phyloP scores from a whole-genome alignment of 495 filamentous ascomycete genomes.

The Podospora pseudopauciseta region DNA sequence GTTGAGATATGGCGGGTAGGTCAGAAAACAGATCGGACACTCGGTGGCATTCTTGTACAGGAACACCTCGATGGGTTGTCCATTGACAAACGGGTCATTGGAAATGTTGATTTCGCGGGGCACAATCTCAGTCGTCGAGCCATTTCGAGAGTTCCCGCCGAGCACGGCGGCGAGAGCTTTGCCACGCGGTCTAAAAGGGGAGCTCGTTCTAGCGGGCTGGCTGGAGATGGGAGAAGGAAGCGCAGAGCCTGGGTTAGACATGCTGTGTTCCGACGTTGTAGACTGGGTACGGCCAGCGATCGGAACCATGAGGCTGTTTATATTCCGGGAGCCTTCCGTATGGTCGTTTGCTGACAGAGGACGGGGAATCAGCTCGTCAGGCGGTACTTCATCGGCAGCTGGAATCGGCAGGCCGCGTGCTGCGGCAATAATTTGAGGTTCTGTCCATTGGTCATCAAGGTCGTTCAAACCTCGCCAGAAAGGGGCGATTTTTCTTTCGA shows the following conservation, averaged over 20 bases:
- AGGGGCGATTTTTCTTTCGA: conserved; percentile 87
- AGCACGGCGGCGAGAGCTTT: conserved; percentile 81
- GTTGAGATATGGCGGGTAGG: conserved; percentile 95
- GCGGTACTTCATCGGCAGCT: conserved; percentile 72
- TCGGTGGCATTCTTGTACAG: conserved; percentile 87
- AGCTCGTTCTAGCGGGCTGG: conserved; percentile 29
- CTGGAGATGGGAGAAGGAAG: conserved; percentile 57
- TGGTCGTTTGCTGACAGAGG: conserved; percentile 39
- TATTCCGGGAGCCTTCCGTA: conserved; percentile 36
- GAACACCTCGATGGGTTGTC: conserved; percentile 84
- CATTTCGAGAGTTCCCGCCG: conserved; percentile 63
- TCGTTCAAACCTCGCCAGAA: conserved; percentile 95
- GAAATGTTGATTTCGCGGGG: conserved; percentile 78
- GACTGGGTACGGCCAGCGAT: conserved; percentile 73
- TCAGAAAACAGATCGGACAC: conserved; percentile 95
- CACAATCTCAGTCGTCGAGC: conserved; percentile 61
- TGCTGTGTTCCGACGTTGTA: conserved; percentile 60
- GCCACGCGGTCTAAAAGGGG: conserved; percentile 58
- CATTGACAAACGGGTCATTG: conserved; percentile 83
- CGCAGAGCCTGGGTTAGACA: conserved; percentile 48
- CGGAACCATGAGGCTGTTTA: conserved; percentile 69
- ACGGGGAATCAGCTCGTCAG: conserved; percentile 57
- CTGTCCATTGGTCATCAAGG: conserved; percentile 82
- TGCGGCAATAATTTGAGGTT: conserved; percentile 88
- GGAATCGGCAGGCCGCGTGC: conserved; percentile 83